Evolutionary conservation across 2,329 filamentous ascomycete genomes (phyloP), one percentile per base, ranked within the genome.

Genomic region (Aspergillus texensis): DNA sequence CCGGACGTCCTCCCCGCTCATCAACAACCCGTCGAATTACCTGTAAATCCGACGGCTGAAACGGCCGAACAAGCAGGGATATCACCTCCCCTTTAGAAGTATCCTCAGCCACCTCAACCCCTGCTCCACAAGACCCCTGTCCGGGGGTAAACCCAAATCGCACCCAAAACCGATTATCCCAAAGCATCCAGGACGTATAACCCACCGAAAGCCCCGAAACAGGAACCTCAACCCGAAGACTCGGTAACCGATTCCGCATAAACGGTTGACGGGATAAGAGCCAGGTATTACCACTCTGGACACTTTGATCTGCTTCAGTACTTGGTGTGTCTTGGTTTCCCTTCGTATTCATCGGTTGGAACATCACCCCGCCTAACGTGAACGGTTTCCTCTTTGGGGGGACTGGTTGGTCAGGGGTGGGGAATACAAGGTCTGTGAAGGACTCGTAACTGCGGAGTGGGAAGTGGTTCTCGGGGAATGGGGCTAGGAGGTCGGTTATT

Each of bases 81-180:
- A 60, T 12, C n/a, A 21, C 21, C 28, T 30, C 21, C 57, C n/a
- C 50, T n/a, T n/a, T 32, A 1, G n/a, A n/a, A 16, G 19, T 4
- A 12, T 45, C 19, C 9, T 64, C 19, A 58, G 46, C 6, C 32
- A 24, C 21, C 24, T 19, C 19, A 41, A 26, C 45, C 12, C 24
- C 12, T 8, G 11, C 24, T 14, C 21, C 45, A 24, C 24, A 41
- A 14, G 24, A 24, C 6, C 24, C 11, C 30, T 36, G 26, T 14
- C 58, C 26, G n/a, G 65, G 55, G 5, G 68, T 61, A 21, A 82
- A 77, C 32, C 72, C 69, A 12, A 87, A 61, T 2, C 78, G 79
- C 56, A 88, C 77, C 86, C 86, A 88, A 72, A 79, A 87, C 24
- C 86, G 79, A 54, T 81, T 79, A 68, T 88, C 85, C 78, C 84